Percentiles rank a stretch among this genome's conserved stretches.
Conservation (phyloP, 1,284 basidiomycete genomes). For the Cystobasidiaceae sp. region DNA sequence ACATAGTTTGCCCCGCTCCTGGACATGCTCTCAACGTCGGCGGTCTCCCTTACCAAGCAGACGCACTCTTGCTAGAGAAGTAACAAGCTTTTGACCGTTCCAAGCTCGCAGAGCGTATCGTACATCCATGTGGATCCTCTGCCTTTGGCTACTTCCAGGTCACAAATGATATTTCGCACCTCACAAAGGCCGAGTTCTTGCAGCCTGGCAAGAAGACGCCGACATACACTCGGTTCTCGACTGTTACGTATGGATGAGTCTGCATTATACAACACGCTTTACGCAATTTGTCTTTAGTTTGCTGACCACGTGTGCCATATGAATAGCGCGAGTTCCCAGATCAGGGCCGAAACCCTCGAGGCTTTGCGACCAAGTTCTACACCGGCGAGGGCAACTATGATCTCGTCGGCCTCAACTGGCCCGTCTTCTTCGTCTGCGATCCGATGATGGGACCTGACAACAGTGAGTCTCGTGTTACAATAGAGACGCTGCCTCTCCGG, state of each 20-base stretch:
- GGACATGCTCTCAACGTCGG: constrained; percentile 45
- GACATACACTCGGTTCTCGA: constrained; percentile 41
- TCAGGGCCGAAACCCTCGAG: constrained; percentile 72
- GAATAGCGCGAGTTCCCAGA: constrained; percentile 52
- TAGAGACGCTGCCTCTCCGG: too few species aligned
- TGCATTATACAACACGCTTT: too few species aligned
- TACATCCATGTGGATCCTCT: constrained; percentile 45
- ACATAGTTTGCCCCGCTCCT: neutral
- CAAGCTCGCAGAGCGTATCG: constrained; percentile 44
- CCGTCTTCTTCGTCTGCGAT: constrained; percentile 73
- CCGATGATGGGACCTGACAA: constrained; percentile 68
- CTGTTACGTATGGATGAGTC: constrained; percentile 43
- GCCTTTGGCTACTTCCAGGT: constrained; percentile 45
- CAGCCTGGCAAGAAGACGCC: constrained; percentile 43
- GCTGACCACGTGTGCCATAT: too few species aligned
- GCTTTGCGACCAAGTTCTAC: constrained; percentile 76
- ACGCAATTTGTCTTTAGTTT: too few species aligned
- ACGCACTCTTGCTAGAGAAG: constrained; percentile 46
- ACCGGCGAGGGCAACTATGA: constrained; percentile 76
- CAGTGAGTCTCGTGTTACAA: too few species aligned
- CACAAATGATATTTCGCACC: constrained; percentile 43
- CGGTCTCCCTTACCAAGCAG: constrained; percentile 44
- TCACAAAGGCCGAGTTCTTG: constrained; percentile 44
- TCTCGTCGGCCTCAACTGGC: constrained; percentile 65
- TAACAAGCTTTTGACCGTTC: constrained; percentile 46